These are phyloP conservation scores for Microcyclospora tardicrescens DNA, from an alignment of 2,329 filamentous ascomycete species.

Conservation along the genomic window DNA sequence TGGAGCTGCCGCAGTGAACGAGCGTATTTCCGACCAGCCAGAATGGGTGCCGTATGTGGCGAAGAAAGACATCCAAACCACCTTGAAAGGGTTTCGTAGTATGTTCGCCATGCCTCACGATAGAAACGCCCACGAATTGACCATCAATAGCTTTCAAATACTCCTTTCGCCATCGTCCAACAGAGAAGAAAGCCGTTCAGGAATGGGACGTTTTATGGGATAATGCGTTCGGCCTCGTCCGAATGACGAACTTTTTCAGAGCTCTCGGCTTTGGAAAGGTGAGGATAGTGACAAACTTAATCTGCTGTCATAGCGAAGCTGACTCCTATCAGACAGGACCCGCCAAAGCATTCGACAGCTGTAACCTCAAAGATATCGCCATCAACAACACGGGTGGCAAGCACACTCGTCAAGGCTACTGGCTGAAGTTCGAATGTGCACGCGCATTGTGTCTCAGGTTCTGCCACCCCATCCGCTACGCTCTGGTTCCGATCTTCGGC, in stretches of 20 bases:
- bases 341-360: constrained; percentile 57
- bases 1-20: too few species aligned
- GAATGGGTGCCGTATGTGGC: too few species aligned
- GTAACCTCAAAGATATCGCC: constrained; percentile 78
- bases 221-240: constrained; percentile 84
- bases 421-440: constrained; percentile 85
- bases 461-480: constrained; percentile 70
- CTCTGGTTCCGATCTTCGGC: constrained; percentile 83
- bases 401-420: constrained; percentile 88
- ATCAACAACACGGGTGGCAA: constrained; percentile 92
- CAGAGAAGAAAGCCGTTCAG: constrained; percentile 11
- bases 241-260: constrained; percentile 92
- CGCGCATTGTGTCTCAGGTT: constrained; percentile 81
- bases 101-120: too few species aligned
- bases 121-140: too few species aligned
- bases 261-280: constrained; percentile 81
- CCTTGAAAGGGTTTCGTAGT: too few species aligned
- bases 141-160: too few species aligned
- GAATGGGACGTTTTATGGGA: constrained; percentile 83
- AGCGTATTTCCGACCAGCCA: too few species aligned
- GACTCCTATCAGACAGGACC: constrained; percentile 58
- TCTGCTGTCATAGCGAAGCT: background rate
- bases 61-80: too few species aligned
- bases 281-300: background rate
- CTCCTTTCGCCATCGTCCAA: too few species aligned